A percentile compares a stretch with the other conserved stretches of the same genome.
These are phyloP conservation scores for Naematelia aurantialba DNA, from an alignment of 768 basidiomycete genomes.

Conservation along the genomic window DNA sequence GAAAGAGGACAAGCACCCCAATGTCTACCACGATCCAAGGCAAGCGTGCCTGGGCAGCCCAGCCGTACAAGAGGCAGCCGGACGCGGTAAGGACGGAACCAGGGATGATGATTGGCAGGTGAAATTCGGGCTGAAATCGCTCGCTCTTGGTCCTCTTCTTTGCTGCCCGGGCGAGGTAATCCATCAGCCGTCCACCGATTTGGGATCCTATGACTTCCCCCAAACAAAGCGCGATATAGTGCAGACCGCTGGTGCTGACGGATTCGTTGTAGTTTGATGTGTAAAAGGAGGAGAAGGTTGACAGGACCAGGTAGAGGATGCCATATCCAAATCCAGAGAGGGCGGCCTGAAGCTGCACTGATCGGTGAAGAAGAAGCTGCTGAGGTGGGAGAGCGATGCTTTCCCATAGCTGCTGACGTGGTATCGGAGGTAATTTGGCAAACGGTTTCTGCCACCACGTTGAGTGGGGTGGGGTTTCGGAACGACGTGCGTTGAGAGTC, in stretches of 20 bases:
- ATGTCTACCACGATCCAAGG: conserved; percentile 6
- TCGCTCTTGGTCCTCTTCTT: conserved; percentile 4
- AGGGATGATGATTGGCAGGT: conserved; percentile 8
- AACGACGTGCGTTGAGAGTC: not conserved
- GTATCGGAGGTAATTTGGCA: conserved; percentile 1
- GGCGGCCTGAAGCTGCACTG: conserved; percentile 1
- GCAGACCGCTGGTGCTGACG: conserved; percentile 3
- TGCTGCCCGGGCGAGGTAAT: conserved; percentile 6
- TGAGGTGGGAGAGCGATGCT: not conserved
- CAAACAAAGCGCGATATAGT: conserved; percentile 4
- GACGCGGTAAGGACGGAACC: not conserved
- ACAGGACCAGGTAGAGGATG: conserved; percentile 5
- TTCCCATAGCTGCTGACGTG: not conserved
- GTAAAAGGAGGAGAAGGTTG: conserved; percentile 5
- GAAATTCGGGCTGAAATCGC: conserved; percentile 5
- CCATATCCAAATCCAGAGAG: conserved; percentile 1
- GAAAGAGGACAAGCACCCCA: not conserved
- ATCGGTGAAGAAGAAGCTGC: not conserved
- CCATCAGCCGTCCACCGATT: conserved; percentile 8
- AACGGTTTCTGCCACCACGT: not conserved
- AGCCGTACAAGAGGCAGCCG: conserved; percentile 8
- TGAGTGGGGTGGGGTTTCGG: not conserved
- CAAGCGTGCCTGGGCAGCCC: conserved; percentile 3
- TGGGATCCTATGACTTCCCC: conserved; percentile 7
- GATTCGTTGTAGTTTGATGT: conserved; percentile 7